A percentile compares a stretch with the other conserved stretches of the same genome.
phyloP scores from a whole-genome alignment of 768 basidiomycete species.

The Ramaria sp. region DNA sequence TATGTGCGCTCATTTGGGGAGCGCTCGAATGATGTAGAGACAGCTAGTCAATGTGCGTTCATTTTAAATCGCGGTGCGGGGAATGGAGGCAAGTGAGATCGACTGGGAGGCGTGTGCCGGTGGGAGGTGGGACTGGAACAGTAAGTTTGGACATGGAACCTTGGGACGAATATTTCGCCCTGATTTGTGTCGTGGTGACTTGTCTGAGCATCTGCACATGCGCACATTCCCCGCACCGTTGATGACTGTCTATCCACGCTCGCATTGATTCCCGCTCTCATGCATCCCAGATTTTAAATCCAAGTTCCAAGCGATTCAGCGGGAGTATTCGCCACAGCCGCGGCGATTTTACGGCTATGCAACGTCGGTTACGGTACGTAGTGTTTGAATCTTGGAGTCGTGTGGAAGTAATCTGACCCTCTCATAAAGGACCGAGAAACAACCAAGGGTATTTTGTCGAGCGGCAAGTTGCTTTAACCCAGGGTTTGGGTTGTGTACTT shows the following conservation, averaged over 20 bases:
- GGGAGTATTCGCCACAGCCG: constrained; percentile 64
- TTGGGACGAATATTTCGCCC: no score
- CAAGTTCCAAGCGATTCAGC: constrained; percentile 57
- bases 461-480: constrained; percentile 35
- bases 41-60: constrained; percentile 51
- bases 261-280: not conserved
- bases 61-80: not conserved
- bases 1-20: constrained; percentile 66
- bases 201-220: no score
- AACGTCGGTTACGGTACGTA: constrained; percentile 62
- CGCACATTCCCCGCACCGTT: no score
- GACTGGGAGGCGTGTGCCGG: no score
- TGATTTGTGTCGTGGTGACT: no score
- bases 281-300: constrained; percentile 9
- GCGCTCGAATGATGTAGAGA: constrained; percentile 59
- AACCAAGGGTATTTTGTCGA: constrained; percentile 67
- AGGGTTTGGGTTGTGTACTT: not conserved
- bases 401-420: no score
- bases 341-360: constrained; percentile 72
- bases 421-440: constrained; percentile 48
- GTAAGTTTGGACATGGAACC: no score
- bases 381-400: no score
- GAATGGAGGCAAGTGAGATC: no score
- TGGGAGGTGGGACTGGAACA: no score
- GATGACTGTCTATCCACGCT: no score